Evolutionary conservation across 2,329 filamentous ascomycete genomes (phyloP).

Genomic region (Chaetomiaceae sp.): DNA sequence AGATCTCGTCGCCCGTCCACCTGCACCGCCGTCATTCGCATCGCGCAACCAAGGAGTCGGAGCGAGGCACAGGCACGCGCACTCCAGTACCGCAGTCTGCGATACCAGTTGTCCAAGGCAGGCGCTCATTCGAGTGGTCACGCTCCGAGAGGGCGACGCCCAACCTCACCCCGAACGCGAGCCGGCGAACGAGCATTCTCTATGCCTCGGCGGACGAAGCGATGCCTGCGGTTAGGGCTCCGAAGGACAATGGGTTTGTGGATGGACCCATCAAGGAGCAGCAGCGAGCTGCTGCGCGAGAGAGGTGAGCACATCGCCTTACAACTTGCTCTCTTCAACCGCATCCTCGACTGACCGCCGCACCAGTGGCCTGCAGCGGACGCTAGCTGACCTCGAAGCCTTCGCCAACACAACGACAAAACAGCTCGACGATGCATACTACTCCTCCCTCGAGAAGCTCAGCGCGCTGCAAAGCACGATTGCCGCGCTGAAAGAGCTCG

Average conservation of each 20-base stretch:
- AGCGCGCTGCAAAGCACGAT: slow-evolving; percentile 61
- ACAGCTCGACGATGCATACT: slow-evolving; percentile 70
- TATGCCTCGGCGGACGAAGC: slow-evolving; percentile 25
- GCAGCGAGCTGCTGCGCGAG: slow-evolving; percentile 36
- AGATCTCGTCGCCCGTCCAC: slow-evolving; percentile 46
- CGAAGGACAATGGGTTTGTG: slow-evolving; percentile 37
- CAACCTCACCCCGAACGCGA: slow-evolving; percentile 24
- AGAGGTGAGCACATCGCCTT: slow-evolving; percentile 34
- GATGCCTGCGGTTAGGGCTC: slow-evolving; percentile 9
- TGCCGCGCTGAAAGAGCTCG: slow-evolving; percentile 61
- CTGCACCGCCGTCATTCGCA: slow-evolving; percentile 37
- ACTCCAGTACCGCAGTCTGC: slow-evolving; percentile 23
- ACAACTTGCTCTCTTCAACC: neutral
- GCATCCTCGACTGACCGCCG: slow-evolving; percentile 1
- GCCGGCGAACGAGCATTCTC: slow-evolving; percentile 26
- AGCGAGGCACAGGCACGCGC: slow-evolving; percentile 30
- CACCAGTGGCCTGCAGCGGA: slow-evolving; percentile 47
- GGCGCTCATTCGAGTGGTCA: slow-evolving; percentile 42
- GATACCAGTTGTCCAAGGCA: slow-evolving; percentile 27
- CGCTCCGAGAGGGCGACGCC: slow-evolving; percentile 44
- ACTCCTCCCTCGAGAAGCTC: slow-evolving; percentile 66
- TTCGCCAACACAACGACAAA: slow-evolving; percentile 60
- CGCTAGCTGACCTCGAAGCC: slow-evolving; percentile 50
- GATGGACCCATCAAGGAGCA: slow-evolving; percentile 40
- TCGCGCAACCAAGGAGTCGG: slow-evolving; percentile 34